Evolutionary conservation across 192 early-diverging fungal species (phyloP).

Genomic region (Chytriomyces sp.): DNA sequence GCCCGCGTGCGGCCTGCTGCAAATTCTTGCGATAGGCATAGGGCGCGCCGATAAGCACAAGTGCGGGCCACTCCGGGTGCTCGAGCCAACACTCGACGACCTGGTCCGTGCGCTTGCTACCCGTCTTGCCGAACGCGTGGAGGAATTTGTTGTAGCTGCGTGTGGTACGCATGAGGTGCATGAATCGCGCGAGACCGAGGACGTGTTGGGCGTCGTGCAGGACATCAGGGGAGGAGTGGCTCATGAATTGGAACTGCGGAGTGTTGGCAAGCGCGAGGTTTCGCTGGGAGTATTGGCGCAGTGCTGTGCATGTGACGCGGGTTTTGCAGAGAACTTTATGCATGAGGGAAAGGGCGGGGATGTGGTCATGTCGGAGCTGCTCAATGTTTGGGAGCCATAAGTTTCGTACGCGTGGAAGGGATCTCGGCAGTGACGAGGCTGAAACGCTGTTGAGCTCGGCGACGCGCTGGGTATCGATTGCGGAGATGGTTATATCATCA

Average conservation of each 20-base stretch:
- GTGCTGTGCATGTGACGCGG: neutral
- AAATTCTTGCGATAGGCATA: neutral
- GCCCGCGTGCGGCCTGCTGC: neutral
- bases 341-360: neutral
- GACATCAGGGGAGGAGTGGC: neutral
- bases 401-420: neutral
- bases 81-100: slow-evolving; percentile 7
- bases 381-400: slow-evolving; percentile 14
- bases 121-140: slow-evolving; percentile 12
- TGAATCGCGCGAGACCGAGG: neutral
- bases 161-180: too few species aligned
- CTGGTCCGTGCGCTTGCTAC: neutral
- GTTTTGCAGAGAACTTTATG: neutral
- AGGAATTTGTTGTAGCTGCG: slow-evolving; percentile 24
- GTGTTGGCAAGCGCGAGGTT: neutral
- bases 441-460: too few species aligned
- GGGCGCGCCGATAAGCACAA: slow-evolving; percentile 7
- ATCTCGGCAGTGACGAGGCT: too few species aligned
- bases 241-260: neutral
- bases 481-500: too few species aligned
- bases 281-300: neutral
- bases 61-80: slow-evolving; percentile 26
- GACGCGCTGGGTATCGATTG: too few species aligned
- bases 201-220: neutral
- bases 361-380: neutral